These are phyloP conservation scores for Aspergillus fumigatiaffinis DNA, from an alignment of 2,329 filamentous ascomycete genomes.

Conservation along the genomic window DNA sequence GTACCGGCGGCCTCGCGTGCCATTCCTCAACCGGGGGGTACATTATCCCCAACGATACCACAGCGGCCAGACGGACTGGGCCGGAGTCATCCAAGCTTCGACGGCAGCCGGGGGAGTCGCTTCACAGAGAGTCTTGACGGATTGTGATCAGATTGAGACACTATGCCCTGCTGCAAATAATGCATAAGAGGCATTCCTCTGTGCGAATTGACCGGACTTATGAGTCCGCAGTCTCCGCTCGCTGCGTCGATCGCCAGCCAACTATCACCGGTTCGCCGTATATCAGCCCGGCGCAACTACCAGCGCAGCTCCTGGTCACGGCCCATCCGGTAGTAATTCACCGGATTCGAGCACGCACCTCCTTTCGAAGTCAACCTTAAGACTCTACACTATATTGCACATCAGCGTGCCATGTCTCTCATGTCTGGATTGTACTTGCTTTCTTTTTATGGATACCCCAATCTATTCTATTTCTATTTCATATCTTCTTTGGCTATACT, in stretches of 20 bases:
- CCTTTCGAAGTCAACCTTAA: neutral
- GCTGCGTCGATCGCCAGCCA: neutral
- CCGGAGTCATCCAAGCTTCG: constrained; percentile 39
- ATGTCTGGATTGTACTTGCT: constrained; percentile 9
- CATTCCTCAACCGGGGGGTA: constrained; percentile 23
- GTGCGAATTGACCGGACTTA: neutral
- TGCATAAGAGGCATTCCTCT: neutral
- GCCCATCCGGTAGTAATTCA: neutral
- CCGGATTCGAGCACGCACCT: neutral
- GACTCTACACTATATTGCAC: neutral
- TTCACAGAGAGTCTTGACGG: constrained; percentile 38
- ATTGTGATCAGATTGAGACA: constrained; percentile 3
- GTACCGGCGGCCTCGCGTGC: constrained; percentile 23
- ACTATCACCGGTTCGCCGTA: no score
- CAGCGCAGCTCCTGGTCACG: neutral
- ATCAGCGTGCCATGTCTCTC: neutral
- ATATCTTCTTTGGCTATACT: constrained; percentile 3
- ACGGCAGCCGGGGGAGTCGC: constrained; percentile 45
- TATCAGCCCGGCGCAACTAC: neutral
- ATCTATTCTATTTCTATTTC: constrained; percentile 7
- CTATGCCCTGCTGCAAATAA: constrained; percentile 5
- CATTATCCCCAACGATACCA: constrained; percentile 22
- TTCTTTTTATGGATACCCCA: constrained; percentile 5
- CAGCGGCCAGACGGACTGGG: constrained; percentile 38
- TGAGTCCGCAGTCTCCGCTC: neutral